A percentile compares a stretch with the other conserved stretches of the same genome.
These are phyloP conservation scores for Carex pumila DNA, from an alignment of 176 grass and related monocot genomes.

Conservation along the genomic window DNA sequence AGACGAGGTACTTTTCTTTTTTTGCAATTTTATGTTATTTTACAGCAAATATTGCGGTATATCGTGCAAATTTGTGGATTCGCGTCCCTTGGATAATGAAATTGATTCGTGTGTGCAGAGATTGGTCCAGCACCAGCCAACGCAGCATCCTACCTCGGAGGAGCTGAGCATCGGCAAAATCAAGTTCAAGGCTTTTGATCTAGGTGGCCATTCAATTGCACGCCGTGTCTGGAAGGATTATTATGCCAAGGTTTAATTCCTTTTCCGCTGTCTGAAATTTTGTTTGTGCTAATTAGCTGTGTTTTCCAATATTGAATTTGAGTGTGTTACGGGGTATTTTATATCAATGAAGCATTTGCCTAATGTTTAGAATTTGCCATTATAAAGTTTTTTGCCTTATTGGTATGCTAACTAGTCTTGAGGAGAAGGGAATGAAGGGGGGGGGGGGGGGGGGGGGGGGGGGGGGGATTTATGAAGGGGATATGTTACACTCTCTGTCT, in stretches of 20 bases:
- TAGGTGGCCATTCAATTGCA: conserved; percentile 47
- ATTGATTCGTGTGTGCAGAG: conserved; percentile 19
- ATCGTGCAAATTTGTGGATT: background rate
- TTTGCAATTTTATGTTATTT: conserved; percentile 7
- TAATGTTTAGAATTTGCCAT: background rate
- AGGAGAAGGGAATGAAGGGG: background rate
- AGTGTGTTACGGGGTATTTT: background rate
- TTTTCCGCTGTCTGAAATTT: background rate
- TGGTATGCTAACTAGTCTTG: background rate
- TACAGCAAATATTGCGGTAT: background rate
- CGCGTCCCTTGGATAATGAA: background rate
- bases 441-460: background rate
- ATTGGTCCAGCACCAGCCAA: conserved; percentile 46
- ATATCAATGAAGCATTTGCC: background rate
- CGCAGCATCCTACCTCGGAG: conserved; percentile 60
- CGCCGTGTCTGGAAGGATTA: conserved; percentile 73
- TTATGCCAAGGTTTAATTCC: conserved; percentile 33
- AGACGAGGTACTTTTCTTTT: conserved; percentile 25
- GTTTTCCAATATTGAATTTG: background rate
- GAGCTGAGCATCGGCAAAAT: conserved; percentile 70
- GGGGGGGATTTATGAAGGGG: background rate
- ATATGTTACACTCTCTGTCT: background rate
- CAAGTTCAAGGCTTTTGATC: conserved; percentile 63
- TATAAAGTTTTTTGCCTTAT: background rate
- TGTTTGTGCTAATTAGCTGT: background rate